Conservation (phyloP, 192 early-diverging fungal genomes). For the Podila epicladia region DNA sequence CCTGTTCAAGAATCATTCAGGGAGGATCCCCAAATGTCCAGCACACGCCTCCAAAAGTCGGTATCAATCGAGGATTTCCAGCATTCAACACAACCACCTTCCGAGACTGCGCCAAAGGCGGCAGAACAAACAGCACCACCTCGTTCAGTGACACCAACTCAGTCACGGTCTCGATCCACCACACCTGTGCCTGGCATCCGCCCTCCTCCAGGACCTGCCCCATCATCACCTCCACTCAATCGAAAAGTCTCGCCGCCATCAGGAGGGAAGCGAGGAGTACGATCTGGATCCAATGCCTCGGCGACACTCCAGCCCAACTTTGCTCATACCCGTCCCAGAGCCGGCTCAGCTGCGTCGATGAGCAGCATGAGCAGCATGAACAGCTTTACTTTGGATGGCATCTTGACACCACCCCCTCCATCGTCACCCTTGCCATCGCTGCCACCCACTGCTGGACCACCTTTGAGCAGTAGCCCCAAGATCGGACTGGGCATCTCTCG, state of each 20-base stretch:
- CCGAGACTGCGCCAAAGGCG: background rate
- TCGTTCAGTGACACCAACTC: conserved; percentile 4
- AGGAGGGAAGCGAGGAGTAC: conserved; percentile 13
- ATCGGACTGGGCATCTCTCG: conserved; percentile 5
- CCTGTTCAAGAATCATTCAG: background rate
- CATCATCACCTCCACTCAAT: background rate
- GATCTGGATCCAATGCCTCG: background rate
- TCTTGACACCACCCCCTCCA: background rate
- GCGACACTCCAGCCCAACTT: conserved; percentile 4
- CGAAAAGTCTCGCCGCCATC: conserved; percentile 22
- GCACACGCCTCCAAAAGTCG: background rate
- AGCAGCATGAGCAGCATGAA: conserved; percentile 23
- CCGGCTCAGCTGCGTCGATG: conserved; percentile 16
- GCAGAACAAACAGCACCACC: background rate
- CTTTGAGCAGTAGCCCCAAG: background rate
- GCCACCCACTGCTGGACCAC: background rate
- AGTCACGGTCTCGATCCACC: conserved; percentile 15
- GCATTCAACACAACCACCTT: too few relatives aligned
- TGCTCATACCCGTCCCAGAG: conserved; percentile 13
- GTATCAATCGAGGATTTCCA: too few relatives aligned
- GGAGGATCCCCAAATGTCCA: background rate
- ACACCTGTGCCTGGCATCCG: conserved; percentile 27
- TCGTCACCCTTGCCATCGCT: conserved; percentile 4
- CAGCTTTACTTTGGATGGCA: conserved; percentile 16
- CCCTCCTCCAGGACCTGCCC: conserved; percentile 38